phyloP scores from a whole-genome alignment of 495 filamentous ascomycete genomes.

The Penicillium bovifimosum region DNA sequence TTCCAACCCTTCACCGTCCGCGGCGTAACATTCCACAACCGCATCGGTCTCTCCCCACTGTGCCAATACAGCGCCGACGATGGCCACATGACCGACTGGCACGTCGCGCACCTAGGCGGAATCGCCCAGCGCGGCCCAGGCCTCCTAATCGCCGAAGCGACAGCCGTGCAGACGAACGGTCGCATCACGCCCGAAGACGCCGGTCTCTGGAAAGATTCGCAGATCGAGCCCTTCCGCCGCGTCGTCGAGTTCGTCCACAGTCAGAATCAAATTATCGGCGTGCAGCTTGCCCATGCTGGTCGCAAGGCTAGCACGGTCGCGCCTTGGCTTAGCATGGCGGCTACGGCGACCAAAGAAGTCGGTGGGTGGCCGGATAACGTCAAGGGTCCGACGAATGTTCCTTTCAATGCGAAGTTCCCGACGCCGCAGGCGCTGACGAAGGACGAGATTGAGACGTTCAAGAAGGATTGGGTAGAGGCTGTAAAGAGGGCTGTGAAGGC shows the following conservation, averaged over 20 bases:
- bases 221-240: conserved; percentile 53
- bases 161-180: conserved; percentile 58
- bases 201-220: conserved; percentile 66
- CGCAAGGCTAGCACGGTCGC: conserved; percentile 67
- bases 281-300: conserved; percentile 68
- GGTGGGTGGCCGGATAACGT: conserved; percentile 60
- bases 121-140: conserved; percentile 57
- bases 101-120: conserved; percentile 49
- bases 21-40: conserved; percentile 54
- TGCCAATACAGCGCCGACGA: conserved; percentile 64
- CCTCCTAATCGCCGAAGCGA: conserved; percentile 62
- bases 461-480: conserved; percentile 49
- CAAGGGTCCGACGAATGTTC: conserved; percentile 45
- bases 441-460: conserved; percentile 53
- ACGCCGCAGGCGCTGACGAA: conserved; percentile 49
- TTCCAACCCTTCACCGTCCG: conserved; percentile 59
- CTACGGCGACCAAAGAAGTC: conserved; percentile 46
- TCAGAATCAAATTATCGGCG: conserved; percentile 57
- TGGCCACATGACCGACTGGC: conserved; percentile 55
- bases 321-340: conserved; percentile 51
- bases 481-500: conserved; percentile 51
- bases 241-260: conserved; percentile 62
- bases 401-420: conserved; percentile 46
- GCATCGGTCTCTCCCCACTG: conserved; percentile 51
- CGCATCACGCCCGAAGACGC: conserved; percentile 64